Evolutionary conservation across 306 rosid species (phyloP), one percentile per base, ranked within the genome.

Genomic region (Rosa rugosa): DNA sequence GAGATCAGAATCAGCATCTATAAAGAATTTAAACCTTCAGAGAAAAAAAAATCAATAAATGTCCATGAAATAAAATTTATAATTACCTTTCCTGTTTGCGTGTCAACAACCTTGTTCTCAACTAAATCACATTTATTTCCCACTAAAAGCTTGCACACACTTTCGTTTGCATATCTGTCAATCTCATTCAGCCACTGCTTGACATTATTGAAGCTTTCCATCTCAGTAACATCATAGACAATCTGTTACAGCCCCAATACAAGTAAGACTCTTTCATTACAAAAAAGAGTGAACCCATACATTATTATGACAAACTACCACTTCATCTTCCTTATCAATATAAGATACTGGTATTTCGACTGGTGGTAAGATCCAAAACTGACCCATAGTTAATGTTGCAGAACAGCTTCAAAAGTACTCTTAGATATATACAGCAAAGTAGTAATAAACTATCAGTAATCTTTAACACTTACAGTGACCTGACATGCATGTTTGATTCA

Each of bases 121-220:
- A 88, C 82, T 27, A 95, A 85, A 88, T 95, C 99, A 46, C 91
- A 92, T 84, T 95, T 95, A 68, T 95, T 95, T 22, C 99, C 99
- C 0, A 95, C 98, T 40, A 95, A 90, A 84, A 95, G 99, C 86
- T 95, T 95, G 94, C 97, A 95, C 0, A 95, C 99, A 50, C 80
- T 86, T 79, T 95, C 96, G 83, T 87, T 95, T 27, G 99, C 99
- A 79, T 92, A 95, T 85, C 99, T 88, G 80, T 92, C 97, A 82
- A 95, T 95, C 86, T 95, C 98, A 80, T 87, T 87, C 87, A 95
- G 78, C 99, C 99, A 95, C 85, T 92, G 99, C 87, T 92, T 95
- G 78, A 95, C 97, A 57, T 95, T 95, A 90, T 95, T 91, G 91
- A 95, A 95, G 89, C 97, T 92, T 83, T 95, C 99, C 89, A 84